Evolutionary conservation across 805 yeast species (phyloP).

Genomic region (Candida coquimbonensis): DNA sequence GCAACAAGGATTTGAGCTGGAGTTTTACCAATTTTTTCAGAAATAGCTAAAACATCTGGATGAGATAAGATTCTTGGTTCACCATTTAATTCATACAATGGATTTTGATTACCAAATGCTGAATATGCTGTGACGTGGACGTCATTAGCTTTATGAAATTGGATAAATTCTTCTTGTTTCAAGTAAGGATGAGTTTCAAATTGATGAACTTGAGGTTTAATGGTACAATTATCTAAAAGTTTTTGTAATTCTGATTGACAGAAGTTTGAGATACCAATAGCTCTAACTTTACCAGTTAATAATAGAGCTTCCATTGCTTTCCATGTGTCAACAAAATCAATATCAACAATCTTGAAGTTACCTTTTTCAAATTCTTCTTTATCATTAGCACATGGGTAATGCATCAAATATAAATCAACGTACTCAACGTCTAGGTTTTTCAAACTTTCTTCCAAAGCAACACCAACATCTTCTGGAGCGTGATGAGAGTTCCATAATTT

Average conservation of each 20-base stretch:
- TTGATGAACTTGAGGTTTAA: conserved; percentile 56
- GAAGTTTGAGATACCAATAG: conserved; percentile 64
- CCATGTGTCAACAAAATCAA: conserved; percentile 20
- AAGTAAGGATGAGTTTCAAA: conserved; percentile 63
- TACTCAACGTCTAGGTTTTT: conserved; percentile 39
- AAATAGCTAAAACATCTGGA: conserved; percentile 25
- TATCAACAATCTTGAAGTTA: neutral
- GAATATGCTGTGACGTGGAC: conserved; percentile 68
- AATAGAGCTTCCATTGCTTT: conserved; percentile 32
- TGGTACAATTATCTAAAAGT: conserved; percentile 35
- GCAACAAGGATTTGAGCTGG: conserved; percentile 49
- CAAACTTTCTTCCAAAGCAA: conserved; percentile 36
- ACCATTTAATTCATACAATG: conserved; percentile 21
- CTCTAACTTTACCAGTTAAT: conserved; percentile 39
- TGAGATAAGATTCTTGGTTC: conserved; percentile 28
- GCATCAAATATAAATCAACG: conserved; percentile 52
- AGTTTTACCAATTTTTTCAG: conserved; percentile 34
- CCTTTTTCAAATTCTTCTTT: conserved; percentile 13
- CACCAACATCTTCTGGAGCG: conserved; percentile 10
- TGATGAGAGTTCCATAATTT: conserved; percentile 3
- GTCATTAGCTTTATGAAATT: conserved; percentile 43
- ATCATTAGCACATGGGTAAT: conserved; percentile 44
- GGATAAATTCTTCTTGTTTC: conserved; percentile 54
- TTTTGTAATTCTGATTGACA: conserved; percentile 40
- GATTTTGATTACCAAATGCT: conserved; percentile 43